These are phyloP conservation scores for Saccharomyces kudriavzevii DNA, from an alignment of 805 yeast genomes.

Conservation along the genomic window DNA sequence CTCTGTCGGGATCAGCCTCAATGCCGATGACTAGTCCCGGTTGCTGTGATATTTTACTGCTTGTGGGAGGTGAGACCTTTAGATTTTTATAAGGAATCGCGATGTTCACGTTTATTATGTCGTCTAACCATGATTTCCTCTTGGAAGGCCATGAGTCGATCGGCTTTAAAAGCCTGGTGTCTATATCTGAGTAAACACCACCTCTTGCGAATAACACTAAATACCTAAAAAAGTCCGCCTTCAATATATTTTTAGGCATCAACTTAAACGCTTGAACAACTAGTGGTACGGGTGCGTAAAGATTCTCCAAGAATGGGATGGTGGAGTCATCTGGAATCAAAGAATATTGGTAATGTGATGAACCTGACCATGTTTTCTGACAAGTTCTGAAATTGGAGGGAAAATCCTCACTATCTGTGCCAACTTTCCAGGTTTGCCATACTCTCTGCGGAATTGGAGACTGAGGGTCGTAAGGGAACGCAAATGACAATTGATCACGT, in stretches of 20 bases:
- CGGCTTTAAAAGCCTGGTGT: conserved; percentile 69
- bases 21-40: conserved; percentile 83
- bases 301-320: conserved; percentile 43
- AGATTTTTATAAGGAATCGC: conserved; percentile 15
- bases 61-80: not conserved
- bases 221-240: conserved; percentile 92
- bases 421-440: conserved; percentile 94
- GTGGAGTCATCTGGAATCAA: conserved; percentile 65
- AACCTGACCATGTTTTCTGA: conserved; percentile 50
- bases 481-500: conserved; percentile 47
- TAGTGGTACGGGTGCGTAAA: conserved; percentile 66
- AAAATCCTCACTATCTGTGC: conserved; percentile 46
- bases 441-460: conserved; percentile 66
- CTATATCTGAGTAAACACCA: conserved; percentile 88
- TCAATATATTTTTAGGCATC: conserved; percentile 74
- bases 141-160: conserved; percentile 67
- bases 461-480: conserved; percentile 66
- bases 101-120: conserved; percentile 7
- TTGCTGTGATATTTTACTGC: conserved; percentile 1
- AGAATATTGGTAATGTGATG: conserved; percentile 47
- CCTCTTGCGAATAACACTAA: conserved; percentile 82
- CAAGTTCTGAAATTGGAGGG: conserved; percentile 44
- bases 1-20: conserved; percentile 94
- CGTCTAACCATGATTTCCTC: conserved; percentile 20
- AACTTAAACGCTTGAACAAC: conserved; percentile 65